Percentiles rank a stretch among this genome's conserved stretches.
Conservation (phyloP, 352 stramenopile genomes). For the Phytophthora cactorum region DNA sequence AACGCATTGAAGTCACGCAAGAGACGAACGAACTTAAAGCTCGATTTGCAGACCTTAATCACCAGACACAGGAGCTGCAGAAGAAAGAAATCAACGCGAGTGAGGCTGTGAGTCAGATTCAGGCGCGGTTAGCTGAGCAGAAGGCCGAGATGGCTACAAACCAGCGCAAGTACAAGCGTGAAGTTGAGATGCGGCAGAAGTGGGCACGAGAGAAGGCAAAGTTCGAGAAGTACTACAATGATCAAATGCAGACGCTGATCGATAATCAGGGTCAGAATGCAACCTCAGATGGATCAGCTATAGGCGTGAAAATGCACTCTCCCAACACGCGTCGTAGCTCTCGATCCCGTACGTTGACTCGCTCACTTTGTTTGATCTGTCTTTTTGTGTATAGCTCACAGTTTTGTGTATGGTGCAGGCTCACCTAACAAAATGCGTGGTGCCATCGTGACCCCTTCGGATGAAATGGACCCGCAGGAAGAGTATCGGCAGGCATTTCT, state of each 20-base stretch:
- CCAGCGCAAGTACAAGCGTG: slow-evolving; percentile 65
- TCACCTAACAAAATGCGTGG: slow-evolving; percentile 20
- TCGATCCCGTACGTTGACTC: slow-evolving; percentile 17
- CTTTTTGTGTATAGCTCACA: background rate
- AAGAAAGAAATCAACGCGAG: slow-evolving; percentile 78
- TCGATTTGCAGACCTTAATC: slow-evolving; percentile 60
- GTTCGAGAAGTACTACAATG: slow-evolving; percentile 87
- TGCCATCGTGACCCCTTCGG: slow-evolving; percentile 10
- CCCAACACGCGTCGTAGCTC: slow-evolving; percentile 10
- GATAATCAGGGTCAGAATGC: slow-evolving; percentile 15
- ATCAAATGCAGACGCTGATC: slow-evolving; percentile 57
- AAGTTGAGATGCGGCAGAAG: slow-evolving; percentile 75
- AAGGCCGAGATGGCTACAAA: slow-evolving; percentile 74
- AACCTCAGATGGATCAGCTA: background rate
- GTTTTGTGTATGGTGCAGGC: slow-evolving; percentile 7
- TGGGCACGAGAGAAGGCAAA: slow-evolving; percentile 84
- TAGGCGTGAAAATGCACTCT: background rate
- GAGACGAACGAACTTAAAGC: slow-evolving; percentile 72
- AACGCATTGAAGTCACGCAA: slow-evolving; percentile 56
- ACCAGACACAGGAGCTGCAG: slow-evolving; percentile 77
- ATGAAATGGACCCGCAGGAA: slow-evolving; percentile 41
- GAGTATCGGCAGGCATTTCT: slow-evolving; percentile 67
- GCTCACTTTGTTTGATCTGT: background rate
- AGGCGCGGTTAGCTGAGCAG: slow-evolving; percentile 68
- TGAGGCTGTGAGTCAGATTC: slow-evolving; percentile 75